Base-by-base conservation (phyloP, 768 basidiomycete species). In the Pholiota microspora region DNA sequence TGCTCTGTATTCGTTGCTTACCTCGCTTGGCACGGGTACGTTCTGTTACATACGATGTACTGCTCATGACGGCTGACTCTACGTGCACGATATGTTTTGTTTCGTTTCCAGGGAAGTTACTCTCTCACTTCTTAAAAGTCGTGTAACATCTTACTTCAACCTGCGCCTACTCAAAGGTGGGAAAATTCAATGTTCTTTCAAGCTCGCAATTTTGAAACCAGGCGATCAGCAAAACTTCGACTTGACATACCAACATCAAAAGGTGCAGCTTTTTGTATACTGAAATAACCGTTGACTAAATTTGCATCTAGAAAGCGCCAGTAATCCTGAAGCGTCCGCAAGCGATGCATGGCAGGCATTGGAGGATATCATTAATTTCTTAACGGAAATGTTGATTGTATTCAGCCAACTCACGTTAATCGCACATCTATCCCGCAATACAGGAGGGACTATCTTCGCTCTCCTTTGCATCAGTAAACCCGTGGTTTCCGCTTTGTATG, bases 301-400 rank as follows among this genome's bases (percentile, higher is more conserved):
- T n/a, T 15, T 8, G 9, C 15, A 4, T 13, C 13, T 23, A 70
- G 66, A 69, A 25, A 53, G 62, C 4, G 55, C 59, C 3, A 61
- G 53, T 18, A 58, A 62, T 16, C 53, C 59, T 1, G 42, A 58
- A 6, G 55, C 58, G 12, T 58, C 58, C 2, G 54, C 65, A 1
- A 2, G 42, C 1, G 63, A 64, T 31, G 59, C 65, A 1, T 71
- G 68, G 66, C 8, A 49, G 5, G 53, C 62, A 15, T 67, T 74
- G 45, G 59, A 57, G 9, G 29, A 46, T 4, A 57, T 71, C 16
- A 40, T 70, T 2, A 13, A 18, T 31, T 24, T 51, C 7, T 21
- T 44, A 18, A 42, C 38, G 6, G 51, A 32, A 32, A 49, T 51
- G 16, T 5, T 51, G 27, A 18, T n/a, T 6, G 31, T 13, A 12